Evolutionary conservation across 163 green algal species (phyloP).

Genomic region (Scenedesmus sp.): DNA sequence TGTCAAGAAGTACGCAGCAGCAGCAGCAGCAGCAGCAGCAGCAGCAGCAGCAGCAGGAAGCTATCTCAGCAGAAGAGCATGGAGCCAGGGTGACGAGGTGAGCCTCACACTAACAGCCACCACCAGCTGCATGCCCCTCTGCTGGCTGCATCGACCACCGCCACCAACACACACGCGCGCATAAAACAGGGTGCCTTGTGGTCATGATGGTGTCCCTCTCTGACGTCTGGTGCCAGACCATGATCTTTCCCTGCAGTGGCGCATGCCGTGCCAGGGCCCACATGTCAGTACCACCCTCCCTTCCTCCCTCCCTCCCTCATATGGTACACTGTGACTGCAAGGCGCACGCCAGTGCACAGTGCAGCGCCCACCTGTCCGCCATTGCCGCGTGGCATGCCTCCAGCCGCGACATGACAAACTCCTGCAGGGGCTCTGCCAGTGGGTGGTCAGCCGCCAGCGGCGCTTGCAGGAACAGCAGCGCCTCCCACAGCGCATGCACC

Average conservation of each 20-base stretch:
- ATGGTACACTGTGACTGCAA: too few relatives aligned
- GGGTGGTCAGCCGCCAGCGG: conserved; percentile 8
- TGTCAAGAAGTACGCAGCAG: background rate
- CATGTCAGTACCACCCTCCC: too few relatives aligned
- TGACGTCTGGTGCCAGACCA: too few relatives aligned
- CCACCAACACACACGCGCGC: background rate
- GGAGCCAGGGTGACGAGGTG: background rate
- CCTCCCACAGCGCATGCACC: conserved; percentile 45
- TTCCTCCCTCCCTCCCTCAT: too few relatives aligned
- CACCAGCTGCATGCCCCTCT: background rate
- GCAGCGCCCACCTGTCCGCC: conserved; percentile 1
- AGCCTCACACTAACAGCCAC: background rate
- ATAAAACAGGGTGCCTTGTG: too few relatives aligned
- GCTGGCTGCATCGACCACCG: background rate
- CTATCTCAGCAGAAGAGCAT: too few relatives aligned
- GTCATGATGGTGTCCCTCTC: too few relatives aligned
- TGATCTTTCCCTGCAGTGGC: too few relatives aligned
- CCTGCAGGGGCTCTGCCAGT: background rate
- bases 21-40: background rate
- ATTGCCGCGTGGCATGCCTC: background rate
- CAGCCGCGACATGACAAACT: conserved; percentile 10
- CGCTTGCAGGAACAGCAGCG: conserved; percentile 39
- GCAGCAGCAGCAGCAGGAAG: background rate
- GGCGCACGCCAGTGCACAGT: too few relatives aligned
- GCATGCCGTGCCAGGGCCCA: too few relatives aligned